Evolutionary conservation across 768 basidiomycete genomes (phyloP).

Genomic region (Pulveroboletus sp.): DNA sequence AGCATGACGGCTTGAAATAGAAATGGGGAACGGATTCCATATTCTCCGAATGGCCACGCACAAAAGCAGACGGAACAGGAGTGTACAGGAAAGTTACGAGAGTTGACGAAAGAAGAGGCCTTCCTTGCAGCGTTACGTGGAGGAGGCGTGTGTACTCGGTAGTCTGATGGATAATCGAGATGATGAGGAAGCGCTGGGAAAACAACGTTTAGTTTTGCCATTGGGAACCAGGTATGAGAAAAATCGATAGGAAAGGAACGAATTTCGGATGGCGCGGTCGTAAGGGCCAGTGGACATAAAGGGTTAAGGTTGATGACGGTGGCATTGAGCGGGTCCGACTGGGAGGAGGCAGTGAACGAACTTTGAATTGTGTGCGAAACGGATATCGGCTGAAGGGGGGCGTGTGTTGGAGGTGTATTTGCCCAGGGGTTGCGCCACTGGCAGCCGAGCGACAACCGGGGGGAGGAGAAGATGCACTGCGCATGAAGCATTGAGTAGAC

Average conservation of each 20-base stretch:
- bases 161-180: conserved; percentile 2
- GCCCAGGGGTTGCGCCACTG: too few species aligned
- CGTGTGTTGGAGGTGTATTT: too few species aligned
- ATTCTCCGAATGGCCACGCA: conserved; percentile 8
- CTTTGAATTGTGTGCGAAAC: too few species aligned
- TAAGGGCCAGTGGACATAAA: neutral
- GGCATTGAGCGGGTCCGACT: too few species aligned
- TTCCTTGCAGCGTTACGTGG: conserved; percentile 15
- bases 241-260: conserved; percentile 1
- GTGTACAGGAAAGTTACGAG: conserved; percentile 13
- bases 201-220: neutral
- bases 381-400: too few species aligned
- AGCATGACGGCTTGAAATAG: conserved; percentile 18
- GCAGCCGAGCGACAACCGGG: too few species aligned
- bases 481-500: too few species aligned
- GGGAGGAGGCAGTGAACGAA: too few species aligned
- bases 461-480: too few species aligned
- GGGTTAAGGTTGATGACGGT: too few species aligned
- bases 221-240: conserved; percentile 7
- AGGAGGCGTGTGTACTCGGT: conserved; percentile 1
- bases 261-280: neutral
- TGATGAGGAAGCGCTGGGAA: conserved; percentile 7
- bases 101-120: conserved; percentile 6
- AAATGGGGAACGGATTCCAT: conserved; percentile 9
- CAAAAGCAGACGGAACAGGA: neutral